Conservation (phyloP, 108 stramenopile species). For the Stephanodiscus minutulus region DNA sequence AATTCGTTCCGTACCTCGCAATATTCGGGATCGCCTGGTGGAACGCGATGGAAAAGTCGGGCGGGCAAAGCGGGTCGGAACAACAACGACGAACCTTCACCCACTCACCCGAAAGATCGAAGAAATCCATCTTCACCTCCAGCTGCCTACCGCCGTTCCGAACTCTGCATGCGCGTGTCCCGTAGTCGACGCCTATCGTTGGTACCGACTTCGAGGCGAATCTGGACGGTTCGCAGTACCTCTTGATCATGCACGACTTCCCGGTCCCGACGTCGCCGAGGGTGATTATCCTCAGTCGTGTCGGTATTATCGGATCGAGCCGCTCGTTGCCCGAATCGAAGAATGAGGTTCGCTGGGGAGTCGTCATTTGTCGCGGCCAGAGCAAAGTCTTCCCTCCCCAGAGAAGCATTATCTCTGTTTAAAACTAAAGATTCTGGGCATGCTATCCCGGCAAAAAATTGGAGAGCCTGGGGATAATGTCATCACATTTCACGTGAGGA, state of each 20-base stretch:
- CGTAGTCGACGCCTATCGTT: slow-evolving; percentile 87
- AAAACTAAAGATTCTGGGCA: too few species aligned
- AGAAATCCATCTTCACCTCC: slow-evolving; percentile 43
- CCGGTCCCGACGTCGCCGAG: slow-evolving; percentile 64
- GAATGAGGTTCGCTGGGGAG: neutral
- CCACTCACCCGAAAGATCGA: slow-evolving; percentile 32
- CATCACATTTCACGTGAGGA: too few species aligned
- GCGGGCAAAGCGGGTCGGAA: neutral
- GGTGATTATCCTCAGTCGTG: slow-evolving; percentile 71
- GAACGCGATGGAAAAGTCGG: neutral
- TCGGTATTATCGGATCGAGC: slow-evolving; percentile 28
- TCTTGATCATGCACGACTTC: slow-evolving; percentile 82
- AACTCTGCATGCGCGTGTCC: too few species aligned
- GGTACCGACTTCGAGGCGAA: slow-evolving; percentile 72
- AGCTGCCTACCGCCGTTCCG: slow-evolving; percentile 52
- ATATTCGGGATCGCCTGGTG: slow-evolving; percentile 65
- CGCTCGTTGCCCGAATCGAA: neutral
- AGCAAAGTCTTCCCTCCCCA: too few species aligned
- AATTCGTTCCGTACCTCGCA: slow-evolving; percentile 85
- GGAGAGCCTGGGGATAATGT: too few species aligned
- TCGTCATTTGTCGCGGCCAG: neutral
- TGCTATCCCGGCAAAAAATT: too few species aligned
- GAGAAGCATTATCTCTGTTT: too few species aligned
- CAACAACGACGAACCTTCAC: neutral
- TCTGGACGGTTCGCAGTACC: slow-evolving; percentile 71